Evolutionary conservation across 306 rosid species (phyloP), one percentile per base, ranked within the genome.

Genomic region (Nissolia schottii): DNA sequence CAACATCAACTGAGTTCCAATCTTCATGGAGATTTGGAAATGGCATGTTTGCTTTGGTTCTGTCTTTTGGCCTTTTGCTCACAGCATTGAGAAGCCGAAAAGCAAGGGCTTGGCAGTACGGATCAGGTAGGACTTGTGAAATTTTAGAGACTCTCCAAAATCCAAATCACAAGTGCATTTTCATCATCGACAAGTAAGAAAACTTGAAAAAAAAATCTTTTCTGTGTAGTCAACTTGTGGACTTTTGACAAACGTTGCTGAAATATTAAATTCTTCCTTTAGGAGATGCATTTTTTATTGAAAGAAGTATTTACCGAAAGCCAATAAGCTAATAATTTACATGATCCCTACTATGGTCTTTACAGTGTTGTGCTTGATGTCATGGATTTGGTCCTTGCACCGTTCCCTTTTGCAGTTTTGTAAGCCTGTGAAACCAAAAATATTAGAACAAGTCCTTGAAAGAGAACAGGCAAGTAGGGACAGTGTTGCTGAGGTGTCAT

Each of bases 11-110:
- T 25, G 88, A 88, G 77, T 88, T 85, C 78, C 92, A 90, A 71
- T 77, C 87, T 68, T 75, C 93, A 6, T 90, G 96, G 96, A 90
- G 93, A 81, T 90, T 90, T 60, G 91, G 88, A 74, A 88, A 90
- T 73, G 96, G 96, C 75, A 84, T 90, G 92, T 88, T 88, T 88
- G 88, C 96, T 71, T 73, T 90, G 82, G 82, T 90, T 80, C 78
- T 90, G 50, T 88, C 90, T 22, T 90, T 90, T 79, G 94, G 94
- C 20, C 91, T 90, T 53, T 82, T 90, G 55, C 86, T 84, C 67
- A 88, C 93, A 51, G 85, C 91, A n/a, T 46, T 84, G 57, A 88
- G 35, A 83, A 90, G 92, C 72, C 79, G 94, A 67, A 88, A 88
- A 79, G 96, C 96, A 56, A 83, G 96, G 82, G 82, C 87, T 57